Evolutionary conservation across 768 basidiomycete species (phyloP).

Genomic region (Panus rudis): DNA sequence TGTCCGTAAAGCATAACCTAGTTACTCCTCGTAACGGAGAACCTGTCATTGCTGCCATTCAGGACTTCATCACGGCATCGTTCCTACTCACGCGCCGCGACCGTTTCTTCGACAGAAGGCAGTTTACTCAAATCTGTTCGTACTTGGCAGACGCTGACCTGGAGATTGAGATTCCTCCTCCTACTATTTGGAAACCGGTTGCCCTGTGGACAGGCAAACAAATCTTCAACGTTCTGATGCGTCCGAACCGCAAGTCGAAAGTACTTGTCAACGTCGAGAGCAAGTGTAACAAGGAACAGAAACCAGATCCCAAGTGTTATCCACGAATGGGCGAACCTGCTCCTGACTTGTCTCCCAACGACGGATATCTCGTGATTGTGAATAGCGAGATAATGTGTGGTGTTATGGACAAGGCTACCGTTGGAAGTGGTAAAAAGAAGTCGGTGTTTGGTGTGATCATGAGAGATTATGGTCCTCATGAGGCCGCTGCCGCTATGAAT

Average conservation of each 20-base stretch:
- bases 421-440: conserved; percentile 98
- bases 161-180: conserved; percentile 93
- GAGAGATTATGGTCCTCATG: conserved; percentile 92
- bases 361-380: conserved; percentile 94
- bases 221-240: conserved; percentile 95
- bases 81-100: conserved; percentile 92
- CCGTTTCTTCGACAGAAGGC: conserved; percentile 85
- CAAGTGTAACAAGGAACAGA: conserved; percentile 87
- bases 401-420: conserved; percentile 96
- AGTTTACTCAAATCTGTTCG: conserved; percentile 95
- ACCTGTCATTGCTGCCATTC: conserved; percentile 98
- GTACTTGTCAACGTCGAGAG: conserved; percentile 93
- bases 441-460: conserved; percentile 98
- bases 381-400: conserved; percentile 99
- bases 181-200: conserved; percentile 87
- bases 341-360: conserved; percentile 89
- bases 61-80: conserved; percentile 99
- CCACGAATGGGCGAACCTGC: conserved; percentile 60
- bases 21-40: conserved; percentile 98
- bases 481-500: conserved; percentile 94
- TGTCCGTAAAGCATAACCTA: conserved; percentile 95
- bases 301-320: conserved; percentile 57
- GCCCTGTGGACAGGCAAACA: conserved; percentile 98
- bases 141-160: conserved; percentile 88
- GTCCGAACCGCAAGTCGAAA: conserved; percentile 76